These are phyloP conservation scores for Eleusine coracana DNA, from an alignment of 176 grass and related monocot species.

Conservation along the genomic window DNA sequence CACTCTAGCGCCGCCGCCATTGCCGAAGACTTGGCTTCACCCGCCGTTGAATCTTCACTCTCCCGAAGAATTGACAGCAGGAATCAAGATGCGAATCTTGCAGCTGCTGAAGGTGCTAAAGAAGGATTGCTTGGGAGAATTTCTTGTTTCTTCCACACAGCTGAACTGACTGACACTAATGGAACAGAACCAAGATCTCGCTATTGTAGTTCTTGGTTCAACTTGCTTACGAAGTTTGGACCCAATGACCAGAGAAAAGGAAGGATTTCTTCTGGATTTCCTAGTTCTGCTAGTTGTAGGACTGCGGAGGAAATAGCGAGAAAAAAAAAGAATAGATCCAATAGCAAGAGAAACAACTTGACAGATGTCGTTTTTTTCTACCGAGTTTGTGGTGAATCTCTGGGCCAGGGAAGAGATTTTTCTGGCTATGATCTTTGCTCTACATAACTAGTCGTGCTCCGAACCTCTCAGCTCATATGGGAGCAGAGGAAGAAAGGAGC, in stretches of 20 bases:
- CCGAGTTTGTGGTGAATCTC: constrained; percentile 30
- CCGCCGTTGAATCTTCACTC: constrained; percentile 29
- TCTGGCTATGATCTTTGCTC: constrained; percentile 29
- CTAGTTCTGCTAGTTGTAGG: background rate
- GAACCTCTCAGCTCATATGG: constrained; percentile 31
- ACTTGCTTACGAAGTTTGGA: constrained; percentile 10
- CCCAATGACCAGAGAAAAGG: background rate
- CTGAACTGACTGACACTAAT: background rate
- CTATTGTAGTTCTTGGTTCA: constrained; percentile 2
- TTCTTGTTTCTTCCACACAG: background rate
- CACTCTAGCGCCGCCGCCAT: constrained; percentile 99
- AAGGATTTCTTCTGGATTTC: constrained; percentile 14
- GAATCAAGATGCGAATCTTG: background rate
- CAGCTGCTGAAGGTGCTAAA: background rate
- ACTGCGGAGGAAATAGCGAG: constrained; percentile 1
- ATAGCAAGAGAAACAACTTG: constrained; percentile 26
- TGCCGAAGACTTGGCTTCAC: constrained; percentile 23
- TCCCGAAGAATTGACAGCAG: background rate
- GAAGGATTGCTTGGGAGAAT: background rate
- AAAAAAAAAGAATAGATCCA: constrained; percentile 12
- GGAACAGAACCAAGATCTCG: constrained; percentile 41
- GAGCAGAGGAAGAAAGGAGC: constrained; percentile 20
- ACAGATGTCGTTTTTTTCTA: constrained; percentile 23
- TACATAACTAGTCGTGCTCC: constrained; percentile 47
- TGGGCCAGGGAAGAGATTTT: constrained; percentile 13